These are phyloP conservation scores for Apophysomyces sp. DNA, from an alignment of 371 early-diverging fungal species.

Conservation along the genomic window DNA sequence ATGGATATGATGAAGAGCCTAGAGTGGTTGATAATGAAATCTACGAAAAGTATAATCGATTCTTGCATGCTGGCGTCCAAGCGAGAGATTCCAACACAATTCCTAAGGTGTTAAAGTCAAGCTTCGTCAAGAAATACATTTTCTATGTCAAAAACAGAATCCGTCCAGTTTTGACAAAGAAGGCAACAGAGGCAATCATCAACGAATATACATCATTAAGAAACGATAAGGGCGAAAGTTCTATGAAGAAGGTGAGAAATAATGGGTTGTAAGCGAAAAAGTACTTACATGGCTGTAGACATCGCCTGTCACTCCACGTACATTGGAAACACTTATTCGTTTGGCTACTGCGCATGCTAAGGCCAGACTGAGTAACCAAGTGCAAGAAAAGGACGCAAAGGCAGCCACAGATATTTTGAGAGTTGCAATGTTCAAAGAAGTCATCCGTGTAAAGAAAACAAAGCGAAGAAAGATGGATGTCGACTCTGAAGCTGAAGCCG, in stretches of 20 bases:
- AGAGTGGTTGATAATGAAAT: slow-evolving; percentile 56
- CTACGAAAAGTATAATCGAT: slow-evolving; percentile 80
- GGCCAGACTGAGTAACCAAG: slow-evolving; percentile 78
- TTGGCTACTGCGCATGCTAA: slow-evolving; percentile 99
- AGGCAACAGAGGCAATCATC: slow-evolving; percentile 80
- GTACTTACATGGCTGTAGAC: slow-evolving; percentile 28
- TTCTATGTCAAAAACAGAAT: slow-evolving; percentile 81
- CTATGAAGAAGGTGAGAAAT: slow-evolving; percentile 59
- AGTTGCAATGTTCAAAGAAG: slow-evolving; percentile 93
- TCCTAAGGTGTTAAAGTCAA: slow-evolving; percentile 67
- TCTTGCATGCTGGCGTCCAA: slow-evolving; percentile 65
- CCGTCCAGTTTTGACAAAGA: slow-evolving; percentile 67
- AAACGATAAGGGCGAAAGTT: slow-evolving; percentile 58
- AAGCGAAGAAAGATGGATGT: slow-evolving; percentile 48
- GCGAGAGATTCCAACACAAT: slow-evolving; percentile 23
- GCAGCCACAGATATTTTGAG: slow-evolving; percentile 83
- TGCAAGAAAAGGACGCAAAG: slow-evolving; percentile 87
- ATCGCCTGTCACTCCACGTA: slow-evolving; percentile 96
- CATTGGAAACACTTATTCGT: slow-evolving; percentile 99
- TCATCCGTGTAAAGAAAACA: slow-evolving; percentile 51
- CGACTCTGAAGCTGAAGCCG: slow-evolving; percentile 29
- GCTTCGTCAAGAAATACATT: slow-evolving; percentile 83
- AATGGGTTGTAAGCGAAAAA: background rate
- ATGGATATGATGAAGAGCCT: slow-evolving; percentile 47
- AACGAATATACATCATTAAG: slow-evolving; percentile 79